Evolutionary conservation across 2,329 filamentous ascomycete genomes (phyloP).

Genomic region (Podosphaera xanthii): DNA sequence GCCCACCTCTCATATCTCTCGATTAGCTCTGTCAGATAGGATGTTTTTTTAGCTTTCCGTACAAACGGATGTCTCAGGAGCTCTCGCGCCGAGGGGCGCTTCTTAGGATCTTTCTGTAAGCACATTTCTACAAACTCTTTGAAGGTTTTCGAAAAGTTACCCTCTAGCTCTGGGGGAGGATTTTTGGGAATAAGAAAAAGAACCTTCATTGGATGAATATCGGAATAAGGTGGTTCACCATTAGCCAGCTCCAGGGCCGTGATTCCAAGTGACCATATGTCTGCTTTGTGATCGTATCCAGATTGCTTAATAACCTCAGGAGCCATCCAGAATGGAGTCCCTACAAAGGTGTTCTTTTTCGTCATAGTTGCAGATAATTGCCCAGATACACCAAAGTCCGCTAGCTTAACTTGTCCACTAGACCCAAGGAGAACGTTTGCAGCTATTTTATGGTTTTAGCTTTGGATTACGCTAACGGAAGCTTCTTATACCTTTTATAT

Average conservation of each 20-base stretch:
- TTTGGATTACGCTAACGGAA: neutral
- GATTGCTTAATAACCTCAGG: slow-evolving; percentile 97
- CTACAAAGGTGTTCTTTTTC: slow-evolving; percentile 98
- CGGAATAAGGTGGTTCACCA: slow-evolving; percentile 81
- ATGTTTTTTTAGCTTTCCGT: slow-evolving; percentile 76
- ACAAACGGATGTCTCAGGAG: slow-evolving; percentile 80
- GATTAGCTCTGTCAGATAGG: slow-evolving; percentile 89
- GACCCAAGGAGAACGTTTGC: slow-evolving; percentile 78
- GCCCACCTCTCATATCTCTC: slow-evolving; percentile 77
- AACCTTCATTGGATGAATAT: slow-evolving; percentile 97
- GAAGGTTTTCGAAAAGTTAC: slow-evolving; percentile 60
- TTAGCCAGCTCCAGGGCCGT: slow-evolving; percentile 80
- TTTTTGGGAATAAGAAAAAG: slow-evolving; percentile 93
- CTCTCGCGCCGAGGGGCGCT: slow-evolving; percentile 69
- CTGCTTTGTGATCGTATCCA: slow-evolving; percentile 91
- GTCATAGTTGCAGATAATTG: slow-evolving; percentile 96
- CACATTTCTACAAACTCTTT: slow-evolving; percentile 73
- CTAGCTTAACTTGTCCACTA: slow-evolving; percentile 87
- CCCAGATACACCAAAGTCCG: slow-evolving; percentile 90
- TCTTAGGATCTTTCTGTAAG: slow-evolving; percentile 68
- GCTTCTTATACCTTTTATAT: slow-evolving; percentile 64
- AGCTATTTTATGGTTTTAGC: slow-evolving; percentile 27
- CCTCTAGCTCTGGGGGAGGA: slow-evolving; percentile 57
- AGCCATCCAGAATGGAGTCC: slow-evolving; percentile 98
- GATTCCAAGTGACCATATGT: slow-evolving; percentile 93